A percentile compares a stretch with the other conserved stretches of the same genome.
Evolutionary conservation across 2,329 filamentous ascomycete genomes (phyloP).

Genomic region (Calycina herbarum): DNA sequence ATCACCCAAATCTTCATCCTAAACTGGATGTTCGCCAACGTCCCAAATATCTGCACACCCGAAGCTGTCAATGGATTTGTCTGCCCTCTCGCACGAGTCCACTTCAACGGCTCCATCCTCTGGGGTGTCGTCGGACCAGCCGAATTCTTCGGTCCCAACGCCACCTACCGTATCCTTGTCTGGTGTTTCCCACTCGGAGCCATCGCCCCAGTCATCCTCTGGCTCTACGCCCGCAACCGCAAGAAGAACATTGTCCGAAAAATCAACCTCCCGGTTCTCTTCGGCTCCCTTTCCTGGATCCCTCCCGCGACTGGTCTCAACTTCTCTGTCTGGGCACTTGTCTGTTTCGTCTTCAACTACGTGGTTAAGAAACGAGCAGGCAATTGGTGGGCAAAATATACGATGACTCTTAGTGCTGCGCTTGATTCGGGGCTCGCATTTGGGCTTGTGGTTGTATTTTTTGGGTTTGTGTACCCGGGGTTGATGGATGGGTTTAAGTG

Average conservation of each 20-base stretch:
- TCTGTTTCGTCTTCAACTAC: constrained; percentile 84
- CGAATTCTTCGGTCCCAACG: constrained; percentile 77
- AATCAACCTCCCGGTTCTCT: constrained; percentile 79
- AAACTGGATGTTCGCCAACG: constrained; percentile 85
- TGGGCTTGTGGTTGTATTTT: constrained; percentile 80
- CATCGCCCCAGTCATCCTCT: constrained; percentile 71
- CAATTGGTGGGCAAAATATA: constrained; percentile 89
- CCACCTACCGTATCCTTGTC: constrained; percentile 73
- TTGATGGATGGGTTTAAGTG: constrained; percentile 72
- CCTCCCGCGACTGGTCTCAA: constrained; percentile 85
- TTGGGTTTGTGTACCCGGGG: constrained; percentile 81
- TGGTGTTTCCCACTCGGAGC: constrained; percentile 82
- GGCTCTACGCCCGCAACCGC: constrained; percentile 64
- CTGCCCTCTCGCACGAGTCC: constrained; percentile 81
- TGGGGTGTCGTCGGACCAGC: constrained; percentile 85
- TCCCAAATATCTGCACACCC: constrained; percentile 74
- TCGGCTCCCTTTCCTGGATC: constrained; percentile 82
- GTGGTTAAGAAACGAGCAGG: constrained; percentile 66
- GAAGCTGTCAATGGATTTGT: constrained; percentile 84
- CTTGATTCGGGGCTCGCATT: constrained; percentile 82
- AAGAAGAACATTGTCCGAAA: constrained; percentile 67
- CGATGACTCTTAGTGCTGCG: constrained; percentile 82
- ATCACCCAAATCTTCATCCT: constrained; percentile 80
- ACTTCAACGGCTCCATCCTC: constrained; percentile 87
- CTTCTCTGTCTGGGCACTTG: constrained; percentile 82